Percentiles rank a stretch among this genome's conserved stretches.
Evolutionary conservation across 2,329 filamentous ascomycete genomes (phyloP).

Genomic region (Biscogniauxia marginata): DNA sequence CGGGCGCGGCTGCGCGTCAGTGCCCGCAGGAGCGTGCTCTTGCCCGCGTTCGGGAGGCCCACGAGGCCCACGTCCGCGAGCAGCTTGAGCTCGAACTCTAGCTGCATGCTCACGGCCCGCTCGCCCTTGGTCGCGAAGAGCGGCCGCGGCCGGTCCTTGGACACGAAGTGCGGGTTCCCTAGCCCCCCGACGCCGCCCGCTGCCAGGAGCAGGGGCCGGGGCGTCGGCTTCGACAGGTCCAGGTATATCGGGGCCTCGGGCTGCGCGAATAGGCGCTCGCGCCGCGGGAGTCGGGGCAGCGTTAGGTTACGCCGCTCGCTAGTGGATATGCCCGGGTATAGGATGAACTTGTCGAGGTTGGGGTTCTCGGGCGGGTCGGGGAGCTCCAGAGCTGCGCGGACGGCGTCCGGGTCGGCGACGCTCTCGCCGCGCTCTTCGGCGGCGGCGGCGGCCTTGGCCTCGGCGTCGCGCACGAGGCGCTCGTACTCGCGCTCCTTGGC

Average conservation of each 20-base stretch:
- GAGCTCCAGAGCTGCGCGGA: constrained; percentile 30
- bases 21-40: constrained; percentile 85
- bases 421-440: constrained; percentile 37
- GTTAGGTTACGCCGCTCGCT: constrained; percentile 60
- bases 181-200: constrained; percentile 86
- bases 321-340: constrained; percentile 76
- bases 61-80: constrained; percentile 94
- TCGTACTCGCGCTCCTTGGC: constrained; percentile 37
- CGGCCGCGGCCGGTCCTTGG: constrained; percentile 70
- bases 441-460: constrained; percentile 40
- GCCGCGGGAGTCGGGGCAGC: constrained; percentile 51
- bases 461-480: constrained; percentile 26
- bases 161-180: constrained; percentile 90
- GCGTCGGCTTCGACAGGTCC: constrained; percentile 74
- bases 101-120: constrained; percentile 69
- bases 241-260: constrained; percentile 70
- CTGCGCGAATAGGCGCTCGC: constrained; percentile 60
- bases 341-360: constrained; percentile 72
- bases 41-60: constrained; percentile 92
- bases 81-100: constrained; percentile 91
- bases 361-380: constrained; percentile 37
- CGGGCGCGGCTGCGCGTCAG: constrained; percentile 86
- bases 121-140: constrained; percentile 89
- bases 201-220: constrained; percentile 79
- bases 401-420: constrained; percentile 13